phyloP scores from a whole-genome alignment of 73 alveolate genomes.

The Stentor roeselii region DNA sequence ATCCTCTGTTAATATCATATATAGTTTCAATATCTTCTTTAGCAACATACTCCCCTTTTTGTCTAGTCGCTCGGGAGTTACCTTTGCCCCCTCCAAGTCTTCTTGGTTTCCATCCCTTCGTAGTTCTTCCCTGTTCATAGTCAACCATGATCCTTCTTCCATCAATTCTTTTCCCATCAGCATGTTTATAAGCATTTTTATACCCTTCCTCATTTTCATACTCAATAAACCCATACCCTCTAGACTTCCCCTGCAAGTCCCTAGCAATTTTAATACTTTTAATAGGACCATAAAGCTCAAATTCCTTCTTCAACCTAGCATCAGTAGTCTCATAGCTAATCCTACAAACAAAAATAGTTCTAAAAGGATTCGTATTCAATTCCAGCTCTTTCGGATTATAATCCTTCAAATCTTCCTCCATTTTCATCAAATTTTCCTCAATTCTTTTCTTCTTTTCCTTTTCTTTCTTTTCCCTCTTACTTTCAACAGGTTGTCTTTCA shows the following conservation, averaged over 20 bases:
- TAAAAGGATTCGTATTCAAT: conserved; percentile 72
- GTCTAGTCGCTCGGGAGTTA: conserved; percentile 34
- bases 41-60: conserved; percentile 15
- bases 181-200: conserved; percentile 69
- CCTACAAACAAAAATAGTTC: conserved; percentile 83
- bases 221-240: conserved; percentile 96
- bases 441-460: conserved; percentile 54
- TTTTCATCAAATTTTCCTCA: conserved; percentile 35
- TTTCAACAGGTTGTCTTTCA: conserved; percentile 40
- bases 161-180: conserved; percentile 83
- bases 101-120: conserved; percentile 75
- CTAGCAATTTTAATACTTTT: conserved; percentile 70
- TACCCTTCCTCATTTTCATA: conserved; percentile 75
- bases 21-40: background rate
- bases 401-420: conserved; percentile 59
- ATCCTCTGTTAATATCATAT: conserved; percentile 21
- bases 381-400: conserved; percentile 72
- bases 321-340: conserved; percentile 82
- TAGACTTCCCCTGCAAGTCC: conserved; percentile 81
- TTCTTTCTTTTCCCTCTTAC: conserved; percentile 46
- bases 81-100: conserved; percentile 93
- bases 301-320: conserved; percentile 66
- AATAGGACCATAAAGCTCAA: conserved; percentile 86
- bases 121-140: conserved; percentile 88
- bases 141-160: conserved; percentile 88